Evolutionary conservation across 305 asterid species (phyloP), one percentile per base, ranked within the genome.

Genomic region (Fraxinus baroniana): DNA sequence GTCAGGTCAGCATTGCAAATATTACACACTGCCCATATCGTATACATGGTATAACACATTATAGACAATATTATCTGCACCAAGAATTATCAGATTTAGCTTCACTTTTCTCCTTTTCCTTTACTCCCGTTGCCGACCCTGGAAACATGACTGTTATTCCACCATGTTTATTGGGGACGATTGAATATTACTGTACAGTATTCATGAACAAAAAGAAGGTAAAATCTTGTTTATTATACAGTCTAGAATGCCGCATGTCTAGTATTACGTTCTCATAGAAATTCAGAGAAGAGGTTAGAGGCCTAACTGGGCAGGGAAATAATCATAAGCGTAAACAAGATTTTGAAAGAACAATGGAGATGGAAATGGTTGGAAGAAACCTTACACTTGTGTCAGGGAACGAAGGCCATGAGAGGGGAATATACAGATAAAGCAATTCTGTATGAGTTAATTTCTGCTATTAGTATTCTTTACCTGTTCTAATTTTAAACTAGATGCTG

Each of bases 1-100:
- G 99, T 83, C 99, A 97, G 98, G 99, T 95, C 76, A 52, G 95
- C 85, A 36, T 18, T 73, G 76, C 77, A 26, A 68, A 28, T 73
- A 79, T 75, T 78, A 20, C 68, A 30, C 72, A 76, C 82, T 57
- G 68, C 20, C 74, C 78, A 36, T 77, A 36, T 73, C 76, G 30
- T 83, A 33, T 74, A 62, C 8, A 13, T 30, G 52, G 49, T 78
- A 36, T 68, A 1, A 13, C 20, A 68, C 39, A 12, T 41, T 18
- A 10, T 32, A 12, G 64, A 20, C 33, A 5, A 77, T 60, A 39
- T 17, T 52, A 49, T 55, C 72, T 37, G 26, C 57, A 26, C 49
- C 60, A 57, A 30, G 79, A 68, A 78, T 52, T 55, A 73, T 36
- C 57, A 62, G 15, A 33, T 57, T 36, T 30, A 8, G 73, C 36